Base-by-base conservation (phyloP, 805 yeast species). In the Spathaspora hagerdaliae region DNA sequence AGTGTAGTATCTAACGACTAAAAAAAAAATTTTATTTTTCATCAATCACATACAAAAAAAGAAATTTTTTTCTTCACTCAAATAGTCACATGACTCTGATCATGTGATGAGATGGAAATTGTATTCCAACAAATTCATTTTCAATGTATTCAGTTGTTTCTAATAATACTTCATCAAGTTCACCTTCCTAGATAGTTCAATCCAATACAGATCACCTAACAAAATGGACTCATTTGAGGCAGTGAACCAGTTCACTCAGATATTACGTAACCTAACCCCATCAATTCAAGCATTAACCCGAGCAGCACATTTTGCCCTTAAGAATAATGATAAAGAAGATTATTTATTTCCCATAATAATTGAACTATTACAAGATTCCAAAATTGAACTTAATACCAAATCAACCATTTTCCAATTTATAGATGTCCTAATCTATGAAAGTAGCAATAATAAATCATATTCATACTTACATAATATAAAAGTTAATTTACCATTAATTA, bases 201-300 rank as follows among this genome's bases (percentile, higher is more conserved):
- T 19, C 24, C 24, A 5, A 19, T 19, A 19, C 24, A 19, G 24
- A 19, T 19, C 24, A 19, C 5, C 2, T 5, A 19, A 19, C 6
- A 5, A 29, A 12, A 88, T 91, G 96, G 97, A 91, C 60, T 83
- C 96, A 1, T 87, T 92, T 61, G 96, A 88, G 57, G 90, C 91
- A 5, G 77, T 92, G 47, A 67, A 88, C 39, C 85, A 85, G 62
- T 84, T 91, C 55, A 74, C 81, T 6, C 87, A 82, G 54, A 77
- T 82, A 38, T 71, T 91, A 44, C 75, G 82, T 52, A 62, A 73
- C 6, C 67, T 92, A 36, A 82, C 81, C 37, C 91, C 96, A 0
- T 76, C 89, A 1, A 65, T 71, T 41, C 77, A 66, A 53, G 68
- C 71, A n/a, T 67, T 80, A 31, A 62, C 67, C 8, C 75, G 75